phyloP scores from a whole-genome alignment of 1,284 basidiomycete species.

The Leccinum holopus region DNA sequence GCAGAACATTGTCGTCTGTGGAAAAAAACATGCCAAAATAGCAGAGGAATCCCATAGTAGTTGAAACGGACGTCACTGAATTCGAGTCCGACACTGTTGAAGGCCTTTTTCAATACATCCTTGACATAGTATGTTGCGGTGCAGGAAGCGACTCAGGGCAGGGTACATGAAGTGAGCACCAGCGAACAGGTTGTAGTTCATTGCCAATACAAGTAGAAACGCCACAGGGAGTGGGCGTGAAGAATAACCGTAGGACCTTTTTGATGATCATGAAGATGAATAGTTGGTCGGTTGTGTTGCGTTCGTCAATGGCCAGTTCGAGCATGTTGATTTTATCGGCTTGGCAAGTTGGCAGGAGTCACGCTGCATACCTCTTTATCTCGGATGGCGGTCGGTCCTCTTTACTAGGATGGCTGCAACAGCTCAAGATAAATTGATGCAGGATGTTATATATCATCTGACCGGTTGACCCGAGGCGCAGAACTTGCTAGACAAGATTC shows the following conservation, averaged over 20 bases:
- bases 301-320: neutral
- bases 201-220: no score
- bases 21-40: no score
- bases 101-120: no score
- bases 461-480: conserved; percentile 54
- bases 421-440: conserved; percentile 1
- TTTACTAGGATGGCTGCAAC: neutral
- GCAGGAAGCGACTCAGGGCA: no score
- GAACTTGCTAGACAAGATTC: conserved; percentile 59
- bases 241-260: conserved; percentile 39
- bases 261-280: conserved; percentile 64
- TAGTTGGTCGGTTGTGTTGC: conserved; percentile 50
- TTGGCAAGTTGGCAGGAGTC: conserved; percentile 49
- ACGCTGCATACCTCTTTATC: conserved; percentile 74
- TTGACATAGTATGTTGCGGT: no score
- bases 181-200: no score
- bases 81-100: no score
- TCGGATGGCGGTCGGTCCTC: conserved; percentile 49
- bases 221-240: no score
- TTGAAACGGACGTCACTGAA: no score
- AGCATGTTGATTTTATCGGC: conserved; percentile 1
- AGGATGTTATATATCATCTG: conserved; percentile 62
- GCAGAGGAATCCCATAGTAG: no score
- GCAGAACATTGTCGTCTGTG: no score
- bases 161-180: no score